A percentile compares a stretch with the other conserved stretches of the same genome.
These are phyloP conservation scores for Gracilariopsis chorda DNA, from an alignment of 23 red algal genomes.

Conservation along the genomic window DNA sequence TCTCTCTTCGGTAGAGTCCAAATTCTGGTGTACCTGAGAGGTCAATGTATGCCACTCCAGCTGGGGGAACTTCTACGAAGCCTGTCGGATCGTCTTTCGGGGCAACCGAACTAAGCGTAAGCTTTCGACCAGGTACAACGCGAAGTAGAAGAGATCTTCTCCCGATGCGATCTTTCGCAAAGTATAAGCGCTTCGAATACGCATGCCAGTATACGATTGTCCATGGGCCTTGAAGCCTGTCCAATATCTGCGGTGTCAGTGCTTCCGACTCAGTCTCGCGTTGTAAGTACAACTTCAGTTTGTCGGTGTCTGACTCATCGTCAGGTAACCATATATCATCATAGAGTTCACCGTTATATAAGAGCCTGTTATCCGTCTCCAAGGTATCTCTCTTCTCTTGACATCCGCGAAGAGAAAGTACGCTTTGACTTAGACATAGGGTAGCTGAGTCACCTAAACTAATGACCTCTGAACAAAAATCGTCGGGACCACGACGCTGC, in stretches of 20 bases:
- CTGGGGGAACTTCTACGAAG: conserved; percentile 48
- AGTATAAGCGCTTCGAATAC: conserved; percentile 24
- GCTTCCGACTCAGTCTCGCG: not conserved
- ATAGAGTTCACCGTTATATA: conserved; percentile 81
- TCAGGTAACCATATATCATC: not conserved
- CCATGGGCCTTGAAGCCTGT: conserved; percentile 70
- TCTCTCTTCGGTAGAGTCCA: conserved; percentile 11
- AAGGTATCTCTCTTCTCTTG: not conserved
- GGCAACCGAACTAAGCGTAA: conserved; percentile 48
- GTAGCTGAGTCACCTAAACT: not conserved
- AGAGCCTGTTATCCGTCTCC: not conserved
- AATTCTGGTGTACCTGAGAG: not conserved
- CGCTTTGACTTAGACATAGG: not conserved
- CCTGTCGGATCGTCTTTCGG: not conserved
- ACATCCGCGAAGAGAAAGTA: conserved; percentile 37
- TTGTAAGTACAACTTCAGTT: not conserved
- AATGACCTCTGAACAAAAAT: not conserved
- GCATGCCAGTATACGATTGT: conserved; percentile 64
- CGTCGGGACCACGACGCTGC: conserved; percentile 47
- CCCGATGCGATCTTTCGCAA: conserved; percentile 72
- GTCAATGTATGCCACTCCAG: conserved; percentile 48
- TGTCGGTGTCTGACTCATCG: conserved; percentile 11
- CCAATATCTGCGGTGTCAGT: conserved; percentile 27
- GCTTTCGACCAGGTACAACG: not conserved
- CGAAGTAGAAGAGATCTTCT: conserved; percentile 75